phyloP scores from a whole-genome alignment of 2,329 filamentous ascomycete genomes.

The Cryphonectria naterciae region DNA sequence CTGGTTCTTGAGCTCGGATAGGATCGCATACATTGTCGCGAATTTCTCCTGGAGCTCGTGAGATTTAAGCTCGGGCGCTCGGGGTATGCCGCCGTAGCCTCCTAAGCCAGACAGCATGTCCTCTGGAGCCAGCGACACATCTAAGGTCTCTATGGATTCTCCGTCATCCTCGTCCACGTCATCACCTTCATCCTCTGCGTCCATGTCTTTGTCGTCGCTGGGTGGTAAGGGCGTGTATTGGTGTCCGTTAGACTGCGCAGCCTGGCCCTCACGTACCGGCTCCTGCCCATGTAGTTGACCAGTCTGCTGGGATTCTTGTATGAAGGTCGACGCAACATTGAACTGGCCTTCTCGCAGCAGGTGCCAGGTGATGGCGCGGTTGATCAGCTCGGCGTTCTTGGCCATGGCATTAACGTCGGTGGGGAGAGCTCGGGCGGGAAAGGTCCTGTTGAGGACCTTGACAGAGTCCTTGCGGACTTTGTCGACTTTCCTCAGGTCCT shows the following conservation, averaged over 20 bases:
- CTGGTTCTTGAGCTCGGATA: conserved; percentile 73
- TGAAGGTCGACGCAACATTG: conserved; percentile 81
- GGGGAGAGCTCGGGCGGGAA: conserved; percentile 64
- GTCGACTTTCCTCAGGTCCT: conserved; percentile 81
- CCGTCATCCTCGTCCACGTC: conserved; percentile 13
- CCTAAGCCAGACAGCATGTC: conserved; percentile 12
- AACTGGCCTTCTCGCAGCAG: conserved; percentile 94
- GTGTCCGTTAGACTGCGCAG: not conserved
- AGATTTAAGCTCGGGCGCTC: conserved; percentile 63
- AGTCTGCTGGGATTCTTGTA: conserved; percentile 65
- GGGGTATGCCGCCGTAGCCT: conserved; percentile 35
- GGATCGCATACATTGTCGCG: conserved; percentile 85
- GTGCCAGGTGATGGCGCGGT: conserved; percentile 95
- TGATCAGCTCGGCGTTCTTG: conserved; percentile 76
- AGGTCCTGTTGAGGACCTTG: conserved; percentile 76
- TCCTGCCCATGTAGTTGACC: conserved; percentile 23
- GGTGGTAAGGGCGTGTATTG: conserved; percentile 13
- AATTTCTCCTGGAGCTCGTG: conserved; percentile 79
- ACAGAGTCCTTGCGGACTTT: conserved; percentile 81
- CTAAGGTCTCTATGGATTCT: conserved; percentile 16
- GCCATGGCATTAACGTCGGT: conserved; percentile 81
- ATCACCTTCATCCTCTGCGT: conserved; percentile 22
- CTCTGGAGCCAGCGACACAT: not conserved
- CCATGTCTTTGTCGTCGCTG: conserved; percentile 27
- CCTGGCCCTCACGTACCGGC: not conserved